phyloP scores from a whole-genome alignment of 345 rosid genomes.

The Psidium guajava region DNA sequence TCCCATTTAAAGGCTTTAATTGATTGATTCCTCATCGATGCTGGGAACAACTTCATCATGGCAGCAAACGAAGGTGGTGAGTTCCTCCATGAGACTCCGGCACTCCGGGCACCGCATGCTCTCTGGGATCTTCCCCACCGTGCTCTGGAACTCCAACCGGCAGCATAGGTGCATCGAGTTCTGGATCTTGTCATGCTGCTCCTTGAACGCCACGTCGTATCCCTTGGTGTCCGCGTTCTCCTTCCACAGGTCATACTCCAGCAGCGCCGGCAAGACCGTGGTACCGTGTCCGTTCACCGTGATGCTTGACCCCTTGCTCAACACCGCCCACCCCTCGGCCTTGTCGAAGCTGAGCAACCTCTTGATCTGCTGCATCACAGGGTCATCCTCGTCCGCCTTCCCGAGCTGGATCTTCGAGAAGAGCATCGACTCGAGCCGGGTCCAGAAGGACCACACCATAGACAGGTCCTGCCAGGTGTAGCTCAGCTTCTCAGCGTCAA shows the following conservation, averaged over 20 bases:
- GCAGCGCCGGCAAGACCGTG: constrained; percentile 34
- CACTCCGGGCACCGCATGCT: constrained; percentile 72
- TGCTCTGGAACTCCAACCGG: constrained; percentile 58
- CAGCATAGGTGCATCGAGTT: constrained; percentile 38
- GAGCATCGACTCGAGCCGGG: too few species aligned
- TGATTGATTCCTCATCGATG: neutral
- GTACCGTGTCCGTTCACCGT: constrained; percentile 44
- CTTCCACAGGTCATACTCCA: constrained; percentile 63
- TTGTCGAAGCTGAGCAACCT: constrained; percentile 66
- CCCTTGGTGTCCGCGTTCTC: constrained; percentile 36
- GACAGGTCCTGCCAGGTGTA: constrained; percentile 47
- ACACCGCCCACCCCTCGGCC: constrained; percentile 71
- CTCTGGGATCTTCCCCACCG: constrained; percentile 43
- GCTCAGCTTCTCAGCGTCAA: constrained; percentile 44
- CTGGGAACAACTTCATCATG: constrained; percentile 31
- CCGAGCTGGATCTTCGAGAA: constrained; percentile 79
- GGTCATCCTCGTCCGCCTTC: constrained; percentile 49
- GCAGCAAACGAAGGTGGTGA: constrained; percentile 56
- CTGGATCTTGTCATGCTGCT: constrained; percentile 41
- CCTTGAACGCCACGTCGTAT: constrained; percentile 41
- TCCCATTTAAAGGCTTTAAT: neutral
- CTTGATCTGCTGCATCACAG: constrained; percentile 65
- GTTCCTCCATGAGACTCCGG: constrained; percentile 55
- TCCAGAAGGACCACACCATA: constrained; percentile 86
- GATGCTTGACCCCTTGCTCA: constrained; percentile 44